Conservation (phyloP, 2,329 filamentous ascomycete genomes). For the Talaromyces pinophilus region DNA sequence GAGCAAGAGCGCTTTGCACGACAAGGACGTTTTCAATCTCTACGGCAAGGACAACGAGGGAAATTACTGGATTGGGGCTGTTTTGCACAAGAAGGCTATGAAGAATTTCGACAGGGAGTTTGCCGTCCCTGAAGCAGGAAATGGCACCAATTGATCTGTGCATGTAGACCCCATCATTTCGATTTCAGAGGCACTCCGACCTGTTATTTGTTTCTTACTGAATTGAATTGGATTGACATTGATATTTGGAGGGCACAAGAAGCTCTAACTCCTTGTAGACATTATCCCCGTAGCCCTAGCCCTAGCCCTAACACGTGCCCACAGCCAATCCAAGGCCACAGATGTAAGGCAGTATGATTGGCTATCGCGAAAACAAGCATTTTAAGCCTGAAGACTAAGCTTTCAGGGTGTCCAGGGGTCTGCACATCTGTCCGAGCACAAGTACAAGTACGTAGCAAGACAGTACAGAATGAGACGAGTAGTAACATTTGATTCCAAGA, state of each 20-base stretch:
- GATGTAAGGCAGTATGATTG: not conserved
- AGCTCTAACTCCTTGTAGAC: not conserved
- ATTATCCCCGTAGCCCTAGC: not conserved
- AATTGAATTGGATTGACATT: not conserved
- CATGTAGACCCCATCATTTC: not conserved
- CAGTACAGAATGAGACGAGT: not conserved
- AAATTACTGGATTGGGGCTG: constrained; percentile 14
- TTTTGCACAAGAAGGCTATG: constrained; percentile 14
- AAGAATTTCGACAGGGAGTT: constrained; percentile 1
- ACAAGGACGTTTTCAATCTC: constrained; percentile 9
- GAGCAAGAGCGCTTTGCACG: constrained; percentile 6
- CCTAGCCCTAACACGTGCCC: not conserved
- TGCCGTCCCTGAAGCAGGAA: not conserved
- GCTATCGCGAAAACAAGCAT: not conserved
- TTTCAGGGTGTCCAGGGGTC: not conserved
- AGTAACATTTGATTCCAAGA: not conserved
- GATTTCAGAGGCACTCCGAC: not conserved
- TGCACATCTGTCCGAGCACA: not conserved
- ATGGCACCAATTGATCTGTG: not conserved
- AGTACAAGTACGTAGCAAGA: not conserved
- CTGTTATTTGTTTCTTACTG: not conserved
- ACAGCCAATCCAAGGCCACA: not conserved
- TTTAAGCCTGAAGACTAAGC: not conserved
- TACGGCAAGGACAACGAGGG: constrained; percentile 6
- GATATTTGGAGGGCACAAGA: not conserved